Evolutionary conservation across 148 eudicot genomes (phyloP), one percentile per base, ranked within the genome.

Genomic region (Oxyria digyna): DNA sequence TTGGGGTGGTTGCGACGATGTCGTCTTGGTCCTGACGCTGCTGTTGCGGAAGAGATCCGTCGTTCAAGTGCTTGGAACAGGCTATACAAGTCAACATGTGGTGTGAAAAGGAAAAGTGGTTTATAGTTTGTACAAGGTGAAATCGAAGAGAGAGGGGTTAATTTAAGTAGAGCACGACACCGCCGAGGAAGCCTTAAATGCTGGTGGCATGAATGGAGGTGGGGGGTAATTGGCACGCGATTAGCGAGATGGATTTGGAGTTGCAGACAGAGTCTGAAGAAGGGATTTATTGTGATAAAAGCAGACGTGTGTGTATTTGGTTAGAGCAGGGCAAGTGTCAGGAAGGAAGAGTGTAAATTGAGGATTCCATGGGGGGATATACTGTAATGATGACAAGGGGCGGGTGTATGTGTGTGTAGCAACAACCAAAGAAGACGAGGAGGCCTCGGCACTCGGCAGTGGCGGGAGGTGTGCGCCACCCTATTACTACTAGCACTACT

Each of bases 21-120:
- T 83, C 92, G n/a, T 87, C 83, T 13, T 81, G 86, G 6, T 77
- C 75, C 8, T 80, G 76, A 13, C 59, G 72, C 8, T 76, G 78
- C 8, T 38, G 41, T 10, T 38, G 41, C 41, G 41, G 41, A 12
- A 77, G 71, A 74, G 90, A 82, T 80, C 86, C 91, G 35, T 78
- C 81, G 54, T 74, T 77, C 32, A 79, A 75, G 33, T 86, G 87
- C 83, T 86, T 85, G 59, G 87, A 67, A 52, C 91, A 88, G 4
- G 88, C 84, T 62, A 88, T 84, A 77, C 95, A 88, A 24, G 88
- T 84, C 84, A 88, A 72, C 91, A 88, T 88, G 21, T 67, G 26
- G 32, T 15, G 43, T 45, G 40, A 7, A n/a, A 49, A 49, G 20
- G 18, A 45, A n/a, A 45, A 9, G 50, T 17, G 4, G 50, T 13